Base-by-base conservation (phyloP, 139 green algal genomes). In the Gonium pectorale region DNA sequence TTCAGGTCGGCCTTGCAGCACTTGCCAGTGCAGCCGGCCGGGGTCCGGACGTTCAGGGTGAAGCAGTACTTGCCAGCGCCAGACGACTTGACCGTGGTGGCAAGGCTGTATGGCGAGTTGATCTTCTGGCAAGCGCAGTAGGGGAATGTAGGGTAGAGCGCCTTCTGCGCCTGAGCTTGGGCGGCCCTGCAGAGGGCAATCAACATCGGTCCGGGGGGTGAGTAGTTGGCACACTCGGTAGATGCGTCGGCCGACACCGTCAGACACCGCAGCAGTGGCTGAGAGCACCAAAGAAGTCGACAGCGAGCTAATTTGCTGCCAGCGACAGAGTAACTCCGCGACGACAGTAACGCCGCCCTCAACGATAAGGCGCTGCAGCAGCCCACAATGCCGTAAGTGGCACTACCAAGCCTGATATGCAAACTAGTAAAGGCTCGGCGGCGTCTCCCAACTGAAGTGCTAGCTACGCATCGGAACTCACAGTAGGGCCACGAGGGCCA, bases 1-100 rank as follows among this genome's bases (percentile, higher is more conserved):
- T 43, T 62, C 3, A 78, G n/a, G 69, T 78, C 69, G 4, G 69
- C 69, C 69, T 62, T 59, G 43, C 69, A 78, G 69, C 69, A 78
- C 38, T 62, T 37, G 46, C 44, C 41, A 2, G 41, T 62, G 69
- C 69, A 78, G 44, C 69, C 69, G 2, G 22, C 43, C 27, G 69
- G 69, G 8, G 29, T 21, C 29, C 8, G 43, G 44, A 43, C 69
- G 9, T 44, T 62, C 13, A 78, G 26, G 7, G 27, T 78, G 29
- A 78, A 78, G 69, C 69, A 78, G 69, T 62, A 78, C 7, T 43
- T 78, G 43, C 27, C 44, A 7, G n/a, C 31, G 17, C 29, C 31
- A 43, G 43, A 44, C 19, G 69, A 62, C 7, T 26, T 33, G n/a
- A 78, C 69, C 11, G 43, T 41, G 8, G 69, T 43, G 44, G 19